Base-by-base conservation (phyloP, 352 stramenopile species). In the Globisporangium heterothallicum region DNA sequence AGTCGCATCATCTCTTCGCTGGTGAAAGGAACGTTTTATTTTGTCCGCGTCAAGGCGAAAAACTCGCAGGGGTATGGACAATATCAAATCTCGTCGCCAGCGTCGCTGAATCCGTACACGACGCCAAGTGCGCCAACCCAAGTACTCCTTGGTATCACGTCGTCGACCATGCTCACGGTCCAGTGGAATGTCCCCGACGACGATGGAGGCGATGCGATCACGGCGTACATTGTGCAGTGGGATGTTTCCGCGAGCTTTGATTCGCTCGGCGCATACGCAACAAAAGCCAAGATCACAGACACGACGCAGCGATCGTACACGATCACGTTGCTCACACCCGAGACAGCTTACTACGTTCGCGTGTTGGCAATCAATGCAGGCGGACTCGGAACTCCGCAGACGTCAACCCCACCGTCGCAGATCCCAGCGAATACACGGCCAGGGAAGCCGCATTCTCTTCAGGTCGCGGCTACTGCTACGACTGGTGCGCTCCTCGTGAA, bases 141-240 rank as follows among this genome's bases (percentile, higher is more conserved):
- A 53, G 89, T 97, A 8, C 63, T 65, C 13, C 43, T 92, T 24
- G 82, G 82, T 1, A 51, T 85, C 32, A 92, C 82, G 6, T 79
- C 84, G 26, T 77, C 89, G 36, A 97, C 84, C 6, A 96, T 97
- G 88, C 72, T 98, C 30, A 97, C 88, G 4, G 78, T 97, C 22
- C 75, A 84, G 21, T 98, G 86, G 77, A 64, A 70, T 18, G 63
- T 76, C 4, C 94, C 94, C 19, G 55, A 65, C 38, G 88, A 95
- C 60, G 70, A 98, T 44, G 92, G 93, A 18, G 93, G 94, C 44
- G 88, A 97, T 47, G 47, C 62, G 1, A 80, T 98, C 42, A 92
- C 77, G 0, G 77, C 78, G 9, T 98, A 97, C 51, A 51, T 91
- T 4, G 74, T 98, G 10, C 86, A 98, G 59, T 98, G 93, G 91